Conservation (phyloP, 164 flowering plant genomes). For the Brasenia schreberi region DNA sequence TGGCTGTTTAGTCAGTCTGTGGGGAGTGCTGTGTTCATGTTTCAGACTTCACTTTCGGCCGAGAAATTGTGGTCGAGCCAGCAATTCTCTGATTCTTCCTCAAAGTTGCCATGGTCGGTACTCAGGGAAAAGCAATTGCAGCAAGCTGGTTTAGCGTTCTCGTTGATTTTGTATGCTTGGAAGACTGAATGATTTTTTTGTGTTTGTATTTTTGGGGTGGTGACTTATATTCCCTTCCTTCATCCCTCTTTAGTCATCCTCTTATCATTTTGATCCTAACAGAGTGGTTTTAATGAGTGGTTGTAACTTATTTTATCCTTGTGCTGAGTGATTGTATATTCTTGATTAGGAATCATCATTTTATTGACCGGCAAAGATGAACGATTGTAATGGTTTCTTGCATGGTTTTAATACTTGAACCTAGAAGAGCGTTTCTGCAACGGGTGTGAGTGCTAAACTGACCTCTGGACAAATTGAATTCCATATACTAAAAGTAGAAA, state of each 20-base stretch:
- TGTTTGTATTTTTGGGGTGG: background rate
- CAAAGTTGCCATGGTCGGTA: slow-evolving; percentile 40
- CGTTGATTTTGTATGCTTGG: slow-evolving; percentile 60
- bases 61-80: slow-evolving; percentile 58
- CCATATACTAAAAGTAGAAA: too few relatives aligned
- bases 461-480: too few relatives aligned
- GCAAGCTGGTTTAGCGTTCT: slow-evolving; percentile 37
- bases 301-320: background rate
- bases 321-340: background rate
- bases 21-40: slow-evolving; percentile 79
- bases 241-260: background rate
- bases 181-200: slow-evolving; percentile 33
- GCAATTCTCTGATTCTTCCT: slow-evolving; percentile 14
- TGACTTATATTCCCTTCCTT: background rate
- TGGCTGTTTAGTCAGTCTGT: slow-evolving; percentile 55
- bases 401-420: too few relatives aligned
- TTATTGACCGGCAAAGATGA: background rate
- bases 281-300: background rate
- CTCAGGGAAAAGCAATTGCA: slow-evolving; percentile 28
- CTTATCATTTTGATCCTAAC: background rate
- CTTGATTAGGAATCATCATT: background rate
- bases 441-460: too few relatives aligned
- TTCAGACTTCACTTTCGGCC: slow-evolving; percentile 46
- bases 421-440: too few relatives aligned
- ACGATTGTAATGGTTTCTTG: too few relatives aligned